These are phyloP conservation scores for Limnanthes douglasii DNA, from an alignment of 345 rosid species.

Conservation along the genomic window DNA sequence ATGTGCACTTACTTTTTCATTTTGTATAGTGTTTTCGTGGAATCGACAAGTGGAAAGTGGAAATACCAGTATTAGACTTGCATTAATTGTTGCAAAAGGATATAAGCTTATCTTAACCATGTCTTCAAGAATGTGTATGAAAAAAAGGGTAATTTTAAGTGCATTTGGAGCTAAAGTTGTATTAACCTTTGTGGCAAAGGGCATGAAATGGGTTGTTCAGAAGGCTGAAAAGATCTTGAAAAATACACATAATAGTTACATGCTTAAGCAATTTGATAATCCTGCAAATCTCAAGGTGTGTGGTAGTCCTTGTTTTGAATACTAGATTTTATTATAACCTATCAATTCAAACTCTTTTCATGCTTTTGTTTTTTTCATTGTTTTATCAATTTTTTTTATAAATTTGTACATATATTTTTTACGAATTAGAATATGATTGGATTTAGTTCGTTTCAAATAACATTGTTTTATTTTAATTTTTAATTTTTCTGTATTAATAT, in stretches of 20 bases:
- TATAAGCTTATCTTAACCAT: slow-evolving; percentile 58
- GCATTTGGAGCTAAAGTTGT: slow-evolving; percentile 90
- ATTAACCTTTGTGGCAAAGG: slow-evolving; percentile 60
- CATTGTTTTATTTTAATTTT: too few relatives aligned
- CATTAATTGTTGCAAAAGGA: slow-evolving; percentile 66
- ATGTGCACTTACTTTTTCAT: too few relatives aligned
- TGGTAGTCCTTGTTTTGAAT: too few relatives aligned
- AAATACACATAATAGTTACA: slow-evolving; percentile 44
- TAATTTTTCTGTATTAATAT: too few relatives aligned
- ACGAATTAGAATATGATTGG: too few relatives aligned
- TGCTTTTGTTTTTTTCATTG: too few relatives aligned
- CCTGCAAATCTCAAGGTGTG: slow-evolving; percentile 79
- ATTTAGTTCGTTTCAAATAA: too few relatives aligned
- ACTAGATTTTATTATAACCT: too few relatives aligned
- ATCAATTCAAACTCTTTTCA: too few relatives aligned
- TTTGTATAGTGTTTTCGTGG: slow-evolving; percentile 55
- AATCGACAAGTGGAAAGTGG: slow-evolving; percentile 94
- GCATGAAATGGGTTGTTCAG: slow-evolving; percentile 60
- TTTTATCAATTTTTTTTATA: too few relatives aligned
- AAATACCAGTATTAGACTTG: slow-evolving; percentile 87
- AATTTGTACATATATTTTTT: too few relatives aligned
- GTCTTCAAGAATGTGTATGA: slow-evolving; percentile 78
- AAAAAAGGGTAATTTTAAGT: slow-evolving; percentile 64
- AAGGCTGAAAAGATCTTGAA: slow-evolving; percentile 64
- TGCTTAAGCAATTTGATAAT: slow-evolving; percentile 83